phyloP scores from a whole-genome alignment of 1,139 yeast species.

The Blastobotrys capitulatus region DNA sequence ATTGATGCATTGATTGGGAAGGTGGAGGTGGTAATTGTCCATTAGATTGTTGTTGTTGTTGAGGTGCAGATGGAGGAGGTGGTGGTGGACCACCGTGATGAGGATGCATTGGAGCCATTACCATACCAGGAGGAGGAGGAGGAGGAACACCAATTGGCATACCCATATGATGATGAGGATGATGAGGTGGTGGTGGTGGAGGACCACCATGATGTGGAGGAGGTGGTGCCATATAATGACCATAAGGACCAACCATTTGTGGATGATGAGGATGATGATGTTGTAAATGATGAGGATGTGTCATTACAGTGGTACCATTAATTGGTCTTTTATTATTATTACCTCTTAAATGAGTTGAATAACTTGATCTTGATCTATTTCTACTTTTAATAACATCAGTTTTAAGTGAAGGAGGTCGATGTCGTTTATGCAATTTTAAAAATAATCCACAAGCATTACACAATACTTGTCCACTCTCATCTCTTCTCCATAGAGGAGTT shows the following conservation, averaged over 20 bases:
- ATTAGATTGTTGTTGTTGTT: background rate
- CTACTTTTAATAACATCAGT: constrained; percentile 89
- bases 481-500: constrained; percentile 92
- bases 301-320: background rate
- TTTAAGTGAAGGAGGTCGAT: constrained; percentile 83
- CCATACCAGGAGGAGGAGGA: constrained; percentile 8
- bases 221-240: background rate
- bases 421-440: constrained; percentile 82
- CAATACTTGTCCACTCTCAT: constrained; percentile 84
- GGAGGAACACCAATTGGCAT: constrained; percentile 16
- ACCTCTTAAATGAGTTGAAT: constrained; percentile 11
- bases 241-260: background rate
- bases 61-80: constrained; percentile 10
- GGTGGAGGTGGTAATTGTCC: constrained; percentile 9
- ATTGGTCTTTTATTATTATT: background rate
- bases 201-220: background rate
- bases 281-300: background rate
- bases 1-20: too few relatives aligned
- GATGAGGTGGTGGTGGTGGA: background rate
- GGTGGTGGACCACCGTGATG: constrained; percentile 7
- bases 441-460: constrained; percentile 95
- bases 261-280: constrained; percentile 6
- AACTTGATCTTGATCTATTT: constrained; percentile 36
- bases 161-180: constrained; percentile 15
- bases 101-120: constrained; percentile 9